phyloP scores from a whole-genome alignment of 768 basidiomycete species.

The Steccherinum ochraceum region DNA sequence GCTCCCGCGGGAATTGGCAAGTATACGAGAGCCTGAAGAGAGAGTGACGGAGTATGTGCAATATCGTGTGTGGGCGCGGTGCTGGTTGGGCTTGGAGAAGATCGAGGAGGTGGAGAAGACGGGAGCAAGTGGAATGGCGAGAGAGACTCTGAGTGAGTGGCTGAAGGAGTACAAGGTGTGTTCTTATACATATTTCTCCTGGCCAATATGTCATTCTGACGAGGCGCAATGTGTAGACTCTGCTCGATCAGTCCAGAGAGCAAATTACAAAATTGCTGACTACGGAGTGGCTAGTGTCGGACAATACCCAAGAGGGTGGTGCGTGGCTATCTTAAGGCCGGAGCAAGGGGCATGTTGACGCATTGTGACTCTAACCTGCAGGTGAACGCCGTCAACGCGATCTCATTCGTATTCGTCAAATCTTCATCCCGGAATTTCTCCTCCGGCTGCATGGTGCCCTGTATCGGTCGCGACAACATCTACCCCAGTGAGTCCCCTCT shows the following conservation, averaged over 20 bases:
- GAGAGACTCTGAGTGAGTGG: conserved; percentile 57
- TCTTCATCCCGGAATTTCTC: conserved; percentile 87
- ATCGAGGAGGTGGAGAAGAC: conserved; percentile 48
- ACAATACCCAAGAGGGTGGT: conserved; percentile 36
- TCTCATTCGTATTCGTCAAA: conserved; percentile 75
- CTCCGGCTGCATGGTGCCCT: conserved; percentile 77
- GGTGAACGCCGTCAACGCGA: conserved; percentile 57
- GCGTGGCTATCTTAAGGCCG: too few relatives aligned
- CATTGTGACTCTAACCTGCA: conserved; percentile 9
- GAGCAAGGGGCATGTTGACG: too few relatives aligned
- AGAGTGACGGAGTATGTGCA: conserved; percentile 71
- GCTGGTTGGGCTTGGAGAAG: conserved; percentile 61
- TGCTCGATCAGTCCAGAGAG: conserved; percentile 60
- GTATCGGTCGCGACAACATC: conserved; percentile 50
- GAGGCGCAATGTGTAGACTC: conserved; percentile 27
- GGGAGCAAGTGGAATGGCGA: conserved; percentile 39
- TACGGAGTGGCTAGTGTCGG: conserved; percentile 68
- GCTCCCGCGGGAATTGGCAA: conserved; percentile 58
- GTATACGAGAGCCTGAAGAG: conserved; percentile 63
- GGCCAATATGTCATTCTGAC: neutral
- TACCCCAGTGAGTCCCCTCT: conserved; percentile 53
- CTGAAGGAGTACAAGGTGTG: conserved; percentile 57
- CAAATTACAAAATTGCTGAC: conserved; percentile 66
- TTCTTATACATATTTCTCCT: conserved; percentile 6
- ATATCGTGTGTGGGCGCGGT: conserved; percentile 72